Percentiles rank a stretch among this genome's conserved stretches.
phyloP scores from a whole-genome alignment of 805 yeast species.

The Yarrowia yakushimensis region DNA sequence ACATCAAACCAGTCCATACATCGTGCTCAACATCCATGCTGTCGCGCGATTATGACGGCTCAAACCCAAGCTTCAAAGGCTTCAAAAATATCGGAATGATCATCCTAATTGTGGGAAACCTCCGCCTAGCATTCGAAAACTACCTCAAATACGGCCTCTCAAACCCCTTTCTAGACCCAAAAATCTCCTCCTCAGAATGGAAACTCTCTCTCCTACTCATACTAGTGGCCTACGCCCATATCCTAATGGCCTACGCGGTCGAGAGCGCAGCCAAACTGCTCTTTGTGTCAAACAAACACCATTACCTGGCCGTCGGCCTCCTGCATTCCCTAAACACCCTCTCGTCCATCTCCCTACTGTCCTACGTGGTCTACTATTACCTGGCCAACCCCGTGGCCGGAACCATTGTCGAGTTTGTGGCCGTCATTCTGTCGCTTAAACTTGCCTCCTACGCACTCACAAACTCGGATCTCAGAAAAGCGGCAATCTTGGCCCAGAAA shows the following conservation, averaged over 20 bases:
- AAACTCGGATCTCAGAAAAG: constrained; percentile 44
- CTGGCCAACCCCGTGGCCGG: constrained; percentile 46
- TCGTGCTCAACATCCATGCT: constrained; percentile 19
- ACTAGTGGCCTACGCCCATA: constrained; percentile 36
- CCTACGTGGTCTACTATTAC: constrained; percentile 37
- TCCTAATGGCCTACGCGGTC: constrained; percentile 40
- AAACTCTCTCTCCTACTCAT: constrained; percentile 31
- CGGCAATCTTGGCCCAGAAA: constrained; percentile 30
- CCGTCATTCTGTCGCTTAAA: constrained; percentile 43
- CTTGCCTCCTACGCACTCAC: constrained; percentile 45
- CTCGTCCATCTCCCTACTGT: constrained; percentile 35
- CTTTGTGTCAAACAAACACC: constrained; percentile 30
- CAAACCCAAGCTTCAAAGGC: constrained; percentile 37
- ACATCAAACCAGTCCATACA: constrained; percentile 17
- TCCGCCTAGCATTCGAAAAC: constrained; percentile 42
- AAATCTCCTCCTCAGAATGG: constrained; percentile 25
- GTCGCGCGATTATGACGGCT: constrained; percentile 20
- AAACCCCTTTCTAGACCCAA: constrained; percentile 38
- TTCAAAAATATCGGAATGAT: constrained; percentile 43
- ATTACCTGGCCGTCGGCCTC: constrained; percentile 34
- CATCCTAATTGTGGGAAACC: constrained; percentile 40
- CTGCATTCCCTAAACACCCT: constrained; percentile 38
- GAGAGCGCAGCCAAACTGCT: constrained; percentile 37
- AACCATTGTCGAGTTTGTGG: constrained; percentile 42
- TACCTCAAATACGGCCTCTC: constrained; percentile 40